Conservation (phyloP, 2,329 filamentous ascomycete genomes). For the Botrytis tulipae region DNA sequence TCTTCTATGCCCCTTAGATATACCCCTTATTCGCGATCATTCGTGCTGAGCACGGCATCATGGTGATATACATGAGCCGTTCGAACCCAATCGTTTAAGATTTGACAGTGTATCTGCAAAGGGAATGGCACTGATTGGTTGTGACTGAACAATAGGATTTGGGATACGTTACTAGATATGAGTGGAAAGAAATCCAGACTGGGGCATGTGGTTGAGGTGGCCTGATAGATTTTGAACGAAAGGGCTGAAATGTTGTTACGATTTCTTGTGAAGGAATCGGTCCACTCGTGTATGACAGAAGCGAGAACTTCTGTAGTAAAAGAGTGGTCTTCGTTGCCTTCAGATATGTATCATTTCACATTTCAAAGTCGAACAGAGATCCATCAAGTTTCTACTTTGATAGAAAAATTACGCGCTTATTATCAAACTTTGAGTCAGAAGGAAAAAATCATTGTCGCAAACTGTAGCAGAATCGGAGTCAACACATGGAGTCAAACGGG, state of each 20-base stretch:
- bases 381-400: not conserved
- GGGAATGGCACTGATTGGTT: not conserved
- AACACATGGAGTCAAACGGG: not conserved
- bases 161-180: not conserved
- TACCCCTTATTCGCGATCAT: no score
- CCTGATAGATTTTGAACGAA: not conserved
- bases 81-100: not conserved
- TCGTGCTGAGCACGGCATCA: not conserved
- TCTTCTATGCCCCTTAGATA: not conserved
- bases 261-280: not conserved
- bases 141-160: not conserved
- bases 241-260: not conserved
- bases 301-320: not conserved
- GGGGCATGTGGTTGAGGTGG: not conserved
- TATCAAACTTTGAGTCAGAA: not conserved
- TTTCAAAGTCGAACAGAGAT: not conserved
- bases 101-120: not conserved
- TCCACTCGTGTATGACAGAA: not conserved
- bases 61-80: not conserved
- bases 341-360: not conserved
- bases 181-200: not conserved
- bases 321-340: not conserved
- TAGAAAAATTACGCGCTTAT: not conserved
- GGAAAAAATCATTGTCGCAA: not conserved
- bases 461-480: not conserved